A percentile compares a stretch with the other conserved stretches of the same genome.
phyloP scores from a whole-genome alignment of 352 stramenopile genomes.

The Thalassiosira mediterranea region DNA sequence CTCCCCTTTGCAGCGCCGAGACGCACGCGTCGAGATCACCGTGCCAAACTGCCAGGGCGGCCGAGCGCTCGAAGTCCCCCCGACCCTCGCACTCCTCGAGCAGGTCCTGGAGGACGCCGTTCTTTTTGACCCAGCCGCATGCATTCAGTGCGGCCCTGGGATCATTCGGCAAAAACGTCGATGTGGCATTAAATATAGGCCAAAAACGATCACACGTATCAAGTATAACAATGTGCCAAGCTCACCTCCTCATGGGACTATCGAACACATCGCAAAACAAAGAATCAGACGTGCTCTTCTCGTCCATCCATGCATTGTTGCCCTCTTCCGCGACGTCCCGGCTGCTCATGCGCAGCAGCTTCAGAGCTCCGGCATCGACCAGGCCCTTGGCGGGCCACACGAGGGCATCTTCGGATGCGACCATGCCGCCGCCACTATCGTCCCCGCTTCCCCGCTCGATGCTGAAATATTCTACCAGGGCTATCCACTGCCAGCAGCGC shows the following conservation, averaged over 20 bases:
- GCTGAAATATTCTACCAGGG: conserved; percentile 64
- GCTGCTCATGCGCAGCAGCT: conserved; percentile 59
- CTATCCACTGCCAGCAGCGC: conserved; percentile 74
- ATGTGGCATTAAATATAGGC: neutral
- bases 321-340: conserved; percentile 42
- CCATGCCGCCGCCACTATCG: conserved; percentile 19
- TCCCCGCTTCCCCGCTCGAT: conserved; percentile 37
- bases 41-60: conserved; percentile 75
- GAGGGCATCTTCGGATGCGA: conserved; percentile 9
- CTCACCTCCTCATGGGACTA: conserved; percentile 54
- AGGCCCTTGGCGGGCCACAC: conserved; percentile 58
- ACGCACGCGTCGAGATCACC: conserved; percentile 70
- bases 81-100: conserved; percentile 63
- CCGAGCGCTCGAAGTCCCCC: conserved; percentile 71
- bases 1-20: conserved; percentile 61
- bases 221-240: neutral
- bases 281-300: conserved; percentile 53
- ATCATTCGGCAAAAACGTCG: no score
- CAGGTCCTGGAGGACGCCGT: conserved; percentile 52
- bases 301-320: conserved; percentile 42
- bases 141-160: conserved; percentile 51
- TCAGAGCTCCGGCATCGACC: conserved; percentile 62
- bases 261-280: conserved; percentile 72
- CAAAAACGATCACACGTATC: conserved; percentile 5
- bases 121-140: conserved; percentile 67